Evolutionary conservation across 768 basidiomycete species (phyloP), one percentile per base, ranked within the genome.

Genomic region (Phylloporus arenicola): DNA sequence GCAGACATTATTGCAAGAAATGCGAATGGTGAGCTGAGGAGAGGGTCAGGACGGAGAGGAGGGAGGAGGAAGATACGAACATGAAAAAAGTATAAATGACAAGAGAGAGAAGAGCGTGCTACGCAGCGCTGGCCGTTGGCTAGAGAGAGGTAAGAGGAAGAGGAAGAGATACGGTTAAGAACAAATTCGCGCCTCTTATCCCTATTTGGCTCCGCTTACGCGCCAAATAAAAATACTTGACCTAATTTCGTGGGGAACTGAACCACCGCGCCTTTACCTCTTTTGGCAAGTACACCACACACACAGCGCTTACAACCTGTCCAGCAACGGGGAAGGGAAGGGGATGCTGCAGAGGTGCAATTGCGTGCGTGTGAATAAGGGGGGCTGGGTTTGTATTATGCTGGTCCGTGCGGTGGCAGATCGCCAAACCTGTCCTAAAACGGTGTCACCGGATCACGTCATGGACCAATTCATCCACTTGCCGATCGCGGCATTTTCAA

Each of bases 1-100:
- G 85, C 79, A 77, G 89, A 90, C 88, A 92, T 91, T 88, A 89
- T 81, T 72, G 73, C 71, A 74, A 66, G 71, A 73, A 71, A 67
- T 72, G 68, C 71, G 74, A 75, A 73, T 68, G n/a, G 59, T 76
- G 78, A 78, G 80, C 80, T 82, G 67, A 24, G 39, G 50, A 57
- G 43, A 48, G n/a, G 25, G 24, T 51, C 13, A 60, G 50, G 31
- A 42, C 13, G 31, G 37, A 29, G 1, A 38, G 6, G 29, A 43
- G 54, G 54, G 33, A 40, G 11, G 24, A 22, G 1, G 33, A 39
- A 48, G 59, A 46, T 41, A 73, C 73, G 57, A 59, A 77, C 75
- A 71, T 68, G 72, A 71, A 75, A 71, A 65, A 72, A 70, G 70
- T 77, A 76, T 74, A 76, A 64, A 68, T 69, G 72, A 75, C 72